These are phyloP conservation scores for Trichoderma atrobrunneum DNA, from an alignment of 2,329 filamentous ascomycete genomes.

Conservation along the genomic window DNA sequence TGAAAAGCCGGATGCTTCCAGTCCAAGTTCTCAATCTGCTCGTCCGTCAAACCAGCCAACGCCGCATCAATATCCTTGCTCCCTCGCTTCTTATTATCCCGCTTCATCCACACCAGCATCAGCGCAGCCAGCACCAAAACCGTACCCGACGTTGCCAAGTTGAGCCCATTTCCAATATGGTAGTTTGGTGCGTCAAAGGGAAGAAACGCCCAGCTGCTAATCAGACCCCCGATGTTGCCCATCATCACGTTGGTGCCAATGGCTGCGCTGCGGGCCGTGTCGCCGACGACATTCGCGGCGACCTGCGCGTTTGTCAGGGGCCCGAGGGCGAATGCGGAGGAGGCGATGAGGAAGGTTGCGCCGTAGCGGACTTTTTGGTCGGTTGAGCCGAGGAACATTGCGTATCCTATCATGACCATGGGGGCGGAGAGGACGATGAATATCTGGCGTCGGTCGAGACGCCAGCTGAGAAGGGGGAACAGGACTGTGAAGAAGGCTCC, in stretches of 20 bases:
- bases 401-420: constrained; percentile 66
- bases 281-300: constrained; percentile 68
- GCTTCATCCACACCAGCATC: constrained; percentile 58
- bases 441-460: constrained; percentile 56
- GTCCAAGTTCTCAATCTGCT: constrained; percentile 59
- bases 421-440: constrained; percentile 61
- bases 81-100: constrained; percentile 51
- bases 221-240: constrained; percentile 68
- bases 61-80: constrained; percentile 38
- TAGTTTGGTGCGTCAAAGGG: constrained; percentile 63
- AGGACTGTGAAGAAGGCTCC: constrained; percentile 65
- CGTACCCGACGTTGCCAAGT: constrained; percentile 55
- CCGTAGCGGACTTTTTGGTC: constrained; percentile 59
- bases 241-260: constrained; percentile 68
- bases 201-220: constrained; percentile 64
- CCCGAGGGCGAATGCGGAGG: constrained; percentile 61
- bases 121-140: constrained; percentile 49
- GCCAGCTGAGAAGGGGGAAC: constrained; percentile 60
- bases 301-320: constrained; percentile 65
- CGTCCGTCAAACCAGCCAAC: constrained; percentile 50
- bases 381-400: constrained; percentile 63
- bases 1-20: constrained; percentile 65
- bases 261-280: constrained; percentile 64
- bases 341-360: constrained; percentile 67
- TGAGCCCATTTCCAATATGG: constrained; percentile 68